These are phyloP conservation scores for Stagonosporopsis chrysanthemi DNA, from an alignment of 2,329 filamentous ascomycete species.

Conservation along the genomic window DNA sequence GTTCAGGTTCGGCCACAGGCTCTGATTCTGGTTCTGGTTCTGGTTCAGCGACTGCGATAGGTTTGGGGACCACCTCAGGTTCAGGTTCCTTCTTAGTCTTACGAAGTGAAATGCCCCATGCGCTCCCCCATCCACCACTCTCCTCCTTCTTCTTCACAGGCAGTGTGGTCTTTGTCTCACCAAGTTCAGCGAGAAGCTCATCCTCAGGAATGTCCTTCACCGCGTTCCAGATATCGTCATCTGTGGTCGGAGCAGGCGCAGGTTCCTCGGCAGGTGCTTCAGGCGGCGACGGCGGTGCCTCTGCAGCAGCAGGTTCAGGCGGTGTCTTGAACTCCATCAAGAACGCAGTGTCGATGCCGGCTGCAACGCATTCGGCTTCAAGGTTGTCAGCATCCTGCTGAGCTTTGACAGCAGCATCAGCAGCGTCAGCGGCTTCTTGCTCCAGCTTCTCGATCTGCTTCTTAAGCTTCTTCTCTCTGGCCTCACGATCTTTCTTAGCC, in stretches of 20 bases:
- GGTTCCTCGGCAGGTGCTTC: constrained; percentile 22
- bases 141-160: constrained; percentile 37
- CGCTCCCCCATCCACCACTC: constrained; percentile 49
- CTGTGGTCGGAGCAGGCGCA: constrained; percentile 12
- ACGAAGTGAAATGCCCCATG: constrained; percentile 56
- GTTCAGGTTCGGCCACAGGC: constrained; percentile 24
- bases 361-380: constrained; percentile 46
- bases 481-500: constrained; percentile 40
- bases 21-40: constrained; percentile 31
- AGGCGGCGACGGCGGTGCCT: constrained; percentile 31
- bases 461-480: constrained; percentile 34
- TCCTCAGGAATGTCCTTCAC: constrained; percentile 45
- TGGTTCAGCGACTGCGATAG: constrained; percentile 34
- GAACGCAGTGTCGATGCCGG: constrained; percentile 39
- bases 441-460: constrained; percentile 43
- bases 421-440: constrained; percentile 38
- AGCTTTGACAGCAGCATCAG: constrained; percentile 49
- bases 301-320: constrained; percentile 29
- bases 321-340: constrained; percentile 35
- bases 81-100: constrained; percentile 56
- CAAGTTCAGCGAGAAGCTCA: constrained; percentile 48
- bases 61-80: constrained; percentile 31
- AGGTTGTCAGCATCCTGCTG: constrained; percentile 36
- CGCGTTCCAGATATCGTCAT: constrained; percentile 45
- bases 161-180: constrained; percentile 29